A percentile compares a stretch with the other conserved stretches of the same genome.
These are phyloP conservation scores for Amphicarpaea edgeworthii DNA, from an alignment of 306 rosid genomes.

Conservation along the genomic window DNA sequence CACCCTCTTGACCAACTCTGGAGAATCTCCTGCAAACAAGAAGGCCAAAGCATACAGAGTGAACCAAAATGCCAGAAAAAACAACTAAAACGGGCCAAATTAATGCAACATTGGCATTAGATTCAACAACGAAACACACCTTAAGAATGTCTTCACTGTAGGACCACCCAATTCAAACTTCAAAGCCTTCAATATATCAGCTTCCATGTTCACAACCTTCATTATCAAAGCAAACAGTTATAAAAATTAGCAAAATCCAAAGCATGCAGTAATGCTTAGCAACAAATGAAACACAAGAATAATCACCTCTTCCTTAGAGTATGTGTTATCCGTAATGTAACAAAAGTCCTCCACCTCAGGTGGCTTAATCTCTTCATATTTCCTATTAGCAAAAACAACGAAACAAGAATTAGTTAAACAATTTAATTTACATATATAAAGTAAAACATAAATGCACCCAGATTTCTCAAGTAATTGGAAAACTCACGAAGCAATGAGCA, in stretches of 20 bases:
- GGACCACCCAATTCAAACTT: constrained; percentile 90
- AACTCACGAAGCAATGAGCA: constrained; percentile 91
- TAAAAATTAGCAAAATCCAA: not conserved
- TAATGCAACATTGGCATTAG: not conserved
- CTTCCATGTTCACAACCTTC: constrained; percentile 89
- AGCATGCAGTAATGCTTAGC: not conserved
- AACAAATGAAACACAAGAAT: not conserved
- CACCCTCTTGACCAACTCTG: constrained; percentile 59
- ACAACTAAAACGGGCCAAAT: not conserved
- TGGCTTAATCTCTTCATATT: constrained; percentile 90
- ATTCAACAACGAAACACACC: constrained; percentile 53
- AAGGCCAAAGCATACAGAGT: not conserved
- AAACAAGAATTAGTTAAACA: not conserved
- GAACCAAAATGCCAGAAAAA: constrained; percentile 5
- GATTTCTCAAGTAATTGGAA: not conserved
- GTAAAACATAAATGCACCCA: not conserved
- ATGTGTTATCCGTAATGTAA: constrained; percentile 80
- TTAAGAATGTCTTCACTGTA: constrained; percentile 78
- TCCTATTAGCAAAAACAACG: constrained; percentile 49
- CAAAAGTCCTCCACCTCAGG: constrained; percentile 84
- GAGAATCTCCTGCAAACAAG: constrained; percentile 68
- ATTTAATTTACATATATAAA: not conserved
- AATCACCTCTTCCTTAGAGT: constrained; percentile 73
- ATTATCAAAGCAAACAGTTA: not conserved
- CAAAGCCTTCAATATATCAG: constrained; percentile 72